phyloP scores from a whole-genome alignment of 805 yeast species.

The Jamesozyma jinghongensis region DNA sequence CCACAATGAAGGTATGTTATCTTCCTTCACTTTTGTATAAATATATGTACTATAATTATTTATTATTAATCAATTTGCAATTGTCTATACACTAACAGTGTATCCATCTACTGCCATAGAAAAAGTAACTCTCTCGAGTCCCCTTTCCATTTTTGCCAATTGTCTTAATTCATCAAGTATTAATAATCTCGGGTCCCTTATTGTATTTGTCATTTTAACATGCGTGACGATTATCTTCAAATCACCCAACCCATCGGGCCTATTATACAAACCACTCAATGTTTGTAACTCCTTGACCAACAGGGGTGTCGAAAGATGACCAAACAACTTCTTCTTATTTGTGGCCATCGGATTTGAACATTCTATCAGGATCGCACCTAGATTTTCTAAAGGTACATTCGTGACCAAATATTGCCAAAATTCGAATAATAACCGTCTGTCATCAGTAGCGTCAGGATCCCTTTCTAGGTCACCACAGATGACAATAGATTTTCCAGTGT shows the following conservation, averaged over 20 bases:
- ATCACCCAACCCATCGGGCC: conserved; percentile 29
- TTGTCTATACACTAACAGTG: conserved; percentile 8
- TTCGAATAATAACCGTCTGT: conserved; percentile 14
- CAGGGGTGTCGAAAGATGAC: conserved; percentile 68
- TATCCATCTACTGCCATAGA: conserved; percentile 25
- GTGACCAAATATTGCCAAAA: conserved; percentile 55
- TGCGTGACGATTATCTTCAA: conserved; percentile 38
- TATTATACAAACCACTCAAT: conserved; percentile 31
- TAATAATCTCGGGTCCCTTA: conserved; percentile 48
- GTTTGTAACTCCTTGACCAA: conserved; percentile 47
- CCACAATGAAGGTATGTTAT: no score
- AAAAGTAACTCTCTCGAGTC: conserved; percentile 30
- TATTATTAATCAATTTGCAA: no score
- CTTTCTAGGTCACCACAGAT: conserved; percentile 83
- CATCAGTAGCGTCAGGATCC: conserved; percentile 33
- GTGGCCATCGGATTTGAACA: conserved; percentile 54
- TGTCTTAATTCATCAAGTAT: conserved; percentile 42
- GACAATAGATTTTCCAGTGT: conserved; percentile 35
- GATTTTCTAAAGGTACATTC: conserved; percentile 31
- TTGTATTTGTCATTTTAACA: conserved; percentile 37
- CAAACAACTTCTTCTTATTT: conserved; percentile 48
- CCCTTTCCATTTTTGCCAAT: conserved; percentile 26
- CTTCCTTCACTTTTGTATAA: no score
- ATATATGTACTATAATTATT: no score
- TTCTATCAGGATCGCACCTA: conserved; percentile 61